Percentiles rank a stretch among this genome's conserved stretches.
Conservation (phyloP, 495 filamentous ascomycete species). For the Clohesyomyces aquaticus region DNA sequence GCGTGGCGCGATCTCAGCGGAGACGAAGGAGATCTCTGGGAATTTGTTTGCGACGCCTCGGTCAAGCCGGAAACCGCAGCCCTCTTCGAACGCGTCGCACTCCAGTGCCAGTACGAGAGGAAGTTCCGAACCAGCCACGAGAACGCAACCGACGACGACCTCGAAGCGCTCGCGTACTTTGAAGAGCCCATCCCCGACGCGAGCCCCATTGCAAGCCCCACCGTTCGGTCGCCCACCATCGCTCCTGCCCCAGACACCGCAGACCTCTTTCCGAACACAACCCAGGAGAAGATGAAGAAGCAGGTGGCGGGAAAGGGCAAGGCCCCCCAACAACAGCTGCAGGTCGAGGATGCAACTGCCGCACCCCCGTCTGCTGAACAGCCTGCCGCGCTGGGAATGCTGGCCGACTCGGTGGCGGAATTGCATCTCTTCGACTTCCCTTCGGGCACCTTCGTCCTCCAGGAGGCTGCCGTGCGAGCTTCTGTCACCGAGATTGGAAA, state of each 20-base stretch:
- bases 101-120: slow-evolving; percentile 96
- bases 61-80: slow-evolving; percentile 71
- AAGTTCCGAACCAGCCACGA: slow-evolving; percentile 80
- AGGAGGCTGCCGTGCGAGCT: slow-evolving; percentile 74
- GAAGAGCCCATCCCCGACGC: slow-evolving; percentile 81
- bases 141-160: slow-evolving; percentile 78
- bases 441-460: slow-evolving; percentile 78
- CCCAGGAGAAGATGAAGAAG: slow-evolving; percentile 37
- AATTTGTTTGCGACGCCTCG: slow-evolving; percentile 87
- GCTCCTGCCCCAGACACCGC: slow-evolving; percentile 32
- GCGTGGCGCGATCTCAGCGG: slow-evolving; percentile 95
- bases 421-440: slow-evolving; percentile 92
- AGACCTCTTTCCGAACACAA: slow-evolving; percentile 38
- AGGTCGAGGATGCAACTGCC: slow-evolving; percentile 48
- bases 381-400: slow-evolving; percentile 70
- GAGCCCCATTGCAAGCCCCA: slow-evolving; percentile 73
- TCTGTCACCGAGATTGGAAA: slow-evolving; percentile 83
- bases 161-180: slow-evolving; percentile 80
- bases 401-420: slow-evolving; percentile 78
- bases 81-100: slow-evolving; percentile 80
- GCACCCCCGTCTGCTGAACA: slow-evolving; percentile 64
- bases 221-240: slow-evolving; percentile 45
- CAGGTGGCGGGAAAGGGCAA: slow-evolving; percentile 30
- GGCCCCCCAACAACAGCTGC: slow-evolving; percentile 25
- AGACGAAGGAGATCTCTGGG: slow-evolving; percentile 89